Base-by-base conservation (phyloP, 2,329 filamentous ascomycete genomes). In the Colletotrichum scovillei region DNA sequence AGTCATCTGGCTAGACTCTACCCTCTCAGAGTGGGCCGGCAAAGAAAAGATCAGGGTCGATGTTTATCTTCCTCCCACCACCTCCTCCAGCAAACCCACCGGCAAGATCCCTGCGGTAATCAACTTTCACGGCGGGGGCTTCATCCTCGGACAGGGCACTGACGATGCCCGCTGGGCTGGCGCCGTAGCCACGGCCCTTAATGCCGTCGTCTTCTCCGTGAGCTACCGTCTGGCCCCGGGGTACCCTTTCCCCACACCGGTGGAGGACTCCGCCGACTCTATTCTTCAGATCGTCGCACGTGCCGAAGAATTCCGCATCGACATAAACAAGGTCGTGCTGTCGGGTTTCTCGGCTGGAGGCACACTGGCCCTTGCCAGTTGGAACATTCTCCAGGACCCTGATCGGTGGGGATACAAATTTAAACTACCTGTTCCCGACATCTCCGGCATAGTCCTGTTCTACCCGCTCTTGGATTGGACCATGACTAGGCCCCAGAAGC, bases 121-220 rank as follows among this genome's bases (percentile, higher is more conserved):
- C 76, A 92, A 92, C 79, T 92, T 91, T 77, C 92, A 93, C 77
- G 91, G 91, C 30, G 92, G 92, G 92, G 92, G 92, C 5, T 93
- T 92, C 81, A 89, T 91, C 7, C 81, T 92, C 38, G 92, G 92
- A 14, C 86, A 86, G 59, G 90, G 88, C 4, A 91, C 89, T 4
- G 89, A 93, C 78, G 91, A 93, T 77, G 88, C 89, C 16, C 86
- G 90, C 55, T 92, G 91, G 85, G 89, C 88, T 6, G 84, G 87
- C 4, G 83, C 86, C 46, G 87, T 91, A 4, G 81, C 88, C 52
- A 81, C 87, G 30, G 82, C 85, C 5, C 82, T 88, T 14, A 86
- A 89, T 65, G 90, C 88, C 32, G 84, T 93, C 26, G 87, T 92
- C 67, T 87, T 93, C 74, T 89, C 88, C 1, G 90, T 92, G 76